A percentile compares a stretch with the other conserved stretches of the same genome.
Evolutionary conservation across 192 early-diverging fungal species (phyloP).

Genomic region (Umbelopsis sp.): DNA sequence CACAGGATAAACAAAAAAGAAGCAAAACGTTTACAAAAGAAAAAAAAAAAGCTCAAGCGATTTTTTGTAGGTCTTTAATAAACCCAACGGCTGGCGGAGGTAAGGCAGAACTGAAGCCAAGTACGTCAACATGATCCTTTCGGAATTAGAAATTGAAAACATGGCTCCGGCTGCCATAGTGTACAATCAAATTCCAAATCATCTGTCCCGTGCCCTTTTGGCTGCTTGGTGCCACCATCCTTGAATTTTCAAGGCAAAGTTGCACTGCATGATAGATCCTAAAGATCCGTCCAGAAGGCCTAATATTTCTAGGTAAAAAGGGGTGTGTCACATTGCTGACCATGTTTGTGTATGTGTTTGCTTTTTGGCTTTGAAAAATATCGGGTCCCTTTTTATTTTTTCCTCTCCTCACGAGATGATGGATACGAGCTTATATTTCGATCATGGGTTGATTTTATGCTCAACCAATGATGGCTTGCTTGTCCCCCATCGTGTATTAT

Average conservation of each 20-base stretch:
- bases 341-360: no score
- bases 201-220: background rate
- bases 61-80: background rate
- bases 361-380: no score
- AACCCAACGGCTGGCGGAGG: background rate
- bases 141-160: slow-evolving; percentile 1
- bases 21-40: slow-evolving; percentile 18
- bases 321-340: no score
- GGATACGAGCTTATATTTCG: no score
- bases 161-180: background rate
- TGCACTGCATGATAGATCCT: slow-evolving; percentile 15
- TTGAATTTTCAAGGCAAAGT: background rate
- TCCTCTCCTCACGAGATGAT: no score
- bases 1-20: background rate
- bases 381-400: no score
- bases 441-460: no score
- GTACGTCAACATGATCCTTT: slow-evolving; percentile 19
- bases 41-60: background rate
- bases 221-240: no score
- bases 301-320: no score
- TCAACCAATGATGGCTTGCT: no score
- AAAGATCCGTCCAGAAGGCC: background rate
- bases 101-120: background rate
- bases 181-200: background rate
- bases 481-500: no score